Evolutionary conservation across 108 stramenopile genomes (phyloP), one percentile per base, ranked within the genome.

Genomic region (Phaeodactylum tricornutum): DNA sequence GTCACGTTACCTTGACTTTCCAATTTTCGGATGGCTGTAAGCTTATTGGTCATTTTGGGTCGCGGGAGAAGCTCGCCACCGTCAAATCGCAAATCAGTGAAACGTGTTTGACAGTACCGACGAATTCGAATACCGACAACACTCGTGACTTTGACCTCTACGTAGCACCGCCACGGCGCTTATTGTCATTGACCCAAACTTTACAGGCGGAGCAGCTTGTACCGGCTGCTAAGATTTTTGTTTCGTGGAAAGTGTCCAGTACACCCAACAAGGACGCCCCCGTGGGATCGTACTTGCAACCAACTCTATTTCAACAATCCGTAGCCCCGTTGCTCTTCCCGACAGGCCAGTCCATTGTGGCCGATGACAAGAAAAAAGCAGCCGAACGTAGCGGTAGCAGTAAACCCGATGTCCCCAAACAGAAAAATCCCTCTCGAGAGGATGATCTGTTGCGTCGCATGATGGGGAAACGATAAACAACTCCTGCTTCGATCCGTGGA

Each of bases 201-300:
- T 47, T 89, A 42, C 44, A 64, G 5, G 67, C 65, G 7, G 74
- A 84, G 57, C 75, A 65, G 15, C 33, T 89, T 22, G 81, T 89
- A 1, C 87, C 87, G 1, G 87, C 87, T 9, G 83, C 83, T 29
- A 84, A 79, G 43, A 57, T 89, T 20, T 76, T 72, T 64, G 77
- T 79, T 1, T 75, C 69, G 39, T 87, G 81, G 85, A 83, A 76
- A 43, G 35, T 20, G n/a, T 36, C 47, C 21, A 27, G 30, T 34
- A 14, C 40, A 42, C 35, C 48, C 5, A 0, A 21, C 0, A 2
- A 15, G 0, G 16, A 16, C 1, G 30, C 29, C 4, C 19, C 14
- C 9, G 24, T 35, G 4, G 67, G 49, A 16, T 61, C 59, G 54
- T 68, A 47, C 30, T 11, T 61, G 2, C 53, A 52, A 22, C 53